Base-by-base conservation (phyloP, 2,329 filamentous ascomycete genomes). In the Davidsoniella australis region DNA sequence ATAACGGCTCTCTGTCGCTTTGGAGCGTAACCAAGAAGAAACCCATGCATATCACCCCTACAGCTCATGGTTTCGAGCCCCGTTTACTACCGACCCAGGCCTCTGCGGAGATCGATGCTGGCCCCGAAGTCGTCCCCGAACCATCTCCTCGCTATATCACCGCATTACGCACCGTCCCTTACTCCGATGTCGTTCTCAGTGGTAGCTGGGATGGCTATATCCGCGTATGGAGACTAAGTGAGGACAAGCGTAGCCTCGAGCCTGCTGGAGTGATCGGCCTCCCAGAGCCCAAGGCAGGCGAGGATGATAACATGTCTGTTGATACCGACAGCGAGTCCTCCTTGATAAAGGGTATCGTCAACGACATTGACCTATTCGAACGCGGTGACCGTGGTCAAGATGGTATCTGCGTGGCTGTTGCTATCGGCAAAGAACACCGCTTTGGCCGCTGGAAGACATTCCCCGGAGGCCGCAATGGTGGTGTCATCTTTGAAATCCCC, bases 11-110 rank as follows among this genome's bases (percentile, higher is more conserved):
- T 5, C 70, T 98, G 47, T 81, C 80, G 1, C 73, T 96, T 10
- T 96, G 89, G 89, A 86, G 80, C 53, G 72, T 87, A 18, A 76
- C 88, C 61, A 94, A 94, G 69, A 98, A 98, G 73, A 96, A 96
- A 65, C 82, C 91, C 0, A 70, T 98, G 8, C 83, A 80, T 64
- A 83, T 85, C 2, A 67, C 91, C 41, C 74, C 81, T 2, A 70
- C 85, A 26, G 87, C 89, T 3, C 91, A 98, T 63, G 91, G 91
- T 29, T 68, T 93, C 47, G 87, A 95, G 53, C 76, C 80, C 3
- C 69, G 81, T 2, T 66, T 88, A 47, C 68, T 71, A 2, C 73
- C 82, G 1, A 71, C 80, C 17, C 71, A 85, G 57, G 76, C 80
- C 29, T 89, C 81, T 1, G 82, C 86, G n/a, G 85, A 86, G 59